phyloP scores from a whole-genome alignment of 2,329 filamentous ascomycete genomes.

The Beauveria bassiana region DNA sequence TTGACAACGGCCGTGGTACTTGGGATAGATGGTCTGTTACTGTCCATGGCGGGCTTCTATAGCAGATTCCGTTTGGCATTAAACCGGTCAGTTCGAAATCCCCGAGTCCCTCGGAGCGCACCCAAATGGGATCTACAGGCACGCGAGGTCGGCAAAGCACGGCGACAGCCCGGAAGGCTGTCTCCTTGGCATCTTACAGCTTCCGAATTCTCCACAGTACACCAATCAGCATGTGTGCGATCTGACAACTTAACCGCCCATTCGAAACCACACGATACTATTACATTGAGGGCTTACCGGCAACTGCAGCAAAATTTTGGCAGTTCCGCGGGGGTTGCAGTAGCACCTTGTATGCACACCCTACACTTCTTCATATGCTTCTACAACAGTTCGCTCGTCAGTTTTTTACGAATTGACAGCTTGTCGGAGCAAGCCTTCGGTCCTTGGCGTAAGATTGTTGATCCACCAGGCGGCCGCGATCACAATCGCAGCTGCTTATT shows the following conservation, averaged over 20 bases:
- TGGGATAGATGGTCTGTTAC: too few relatives aligned
- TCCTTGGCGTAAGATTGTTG: constrained; percentile 9
- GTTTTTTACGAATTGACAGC: background rate
- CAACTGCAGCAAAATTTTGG: too few relatives aligned
- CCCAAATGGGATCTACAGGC: background rate
- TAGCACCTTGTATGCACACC: too few relatives aligned
- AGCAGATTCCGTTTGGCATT: too few relatives aligned
- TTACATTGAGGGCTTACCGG: too few relatives aligned
- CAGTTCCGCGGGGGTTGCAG: background rate
- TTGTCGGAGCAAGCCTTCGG: background rate
- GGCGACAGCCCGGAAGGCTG: background rate
- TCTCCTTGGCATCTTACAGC: background rate
- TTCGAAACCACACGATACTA: background rate
- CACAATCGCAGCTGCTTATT: background rate
- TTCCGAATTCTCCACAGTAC: background rate
- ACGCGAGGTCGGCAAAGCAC: background rate
- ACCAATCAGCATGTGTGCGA: too few relatives aligned
- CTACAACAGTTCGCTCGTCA: background rate
- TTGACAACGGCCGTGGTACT: too few relatives aligned
- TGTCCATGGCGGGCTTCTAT: too few relatives aligned
- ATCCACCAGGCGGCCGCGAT: background rate
- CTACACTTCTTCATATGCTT: too few relatives aligned
- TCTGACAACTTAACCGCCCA: background rate
- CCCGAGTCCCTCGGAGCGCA: too few relatives aligned
- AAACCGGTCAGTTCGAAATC: too few relatives aligned